Percentiles rank a stretch among this genome's conserved stretches.
Conservation (phyloP, 2,329 filamentous ascomycete species). For the Aspergillus melleus region DNA sequence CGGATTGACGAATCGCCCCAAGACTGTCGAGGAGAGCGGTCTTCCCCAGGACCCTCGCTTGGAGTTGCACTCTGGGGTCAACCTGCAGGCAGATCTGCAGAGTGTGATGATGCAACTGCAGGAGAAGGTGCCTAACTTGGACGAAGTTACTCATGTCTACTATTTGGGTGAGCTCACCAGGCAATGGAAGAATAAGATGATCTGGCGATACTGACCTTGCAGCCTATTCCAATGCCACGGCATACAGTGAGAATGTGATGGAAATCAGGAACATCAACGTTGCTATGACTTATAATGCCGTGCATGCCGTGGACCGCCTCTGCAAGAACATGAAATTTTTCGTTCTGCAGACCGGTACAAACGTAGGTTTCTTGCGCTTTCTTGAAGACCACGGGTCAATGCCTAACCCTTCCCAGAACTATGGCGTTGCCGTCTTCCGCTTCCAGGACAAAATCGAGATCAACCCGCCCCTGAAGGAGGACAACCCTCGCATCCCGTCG, state of each 20-base stretch:
- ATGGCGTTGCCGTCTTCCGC: constrained; percentile 29
- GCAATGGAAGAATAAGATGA: neutral
- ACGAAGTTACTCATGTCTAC: constrained; percentile 46
- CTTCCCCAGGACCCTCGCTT: constrained; percentile 22
- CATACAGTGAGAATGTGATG: neutral
- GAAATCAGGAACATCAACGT: constrained; percentile 11
- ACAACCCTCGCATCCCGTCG: constrained; percentile 42
- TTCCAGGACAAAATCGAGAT: constrained; percentile 17
- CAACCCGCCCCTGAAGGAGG: constrained; percentile 39
- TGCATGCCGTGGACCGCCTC: constrained; percentile 23
- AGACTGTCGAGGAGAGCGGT: constrained; percentile 7
- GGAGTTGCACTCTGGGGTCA: constrained; percentile 18
- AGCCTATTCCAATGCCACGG: neutral
- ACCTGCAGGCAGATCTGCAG: constrained; percentile 27
- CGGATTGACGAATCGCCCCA: neutral
- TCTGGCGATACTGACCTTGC: neutral
- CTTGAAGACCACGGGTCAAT: neutral
- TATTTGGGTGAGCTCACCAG: constrained; percentile 35
- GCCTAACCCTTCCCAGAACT: constrained; percentile 30
- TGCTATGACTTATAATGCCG: constrained; percentile 21
- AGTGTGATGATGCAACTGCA: constrained; percentile 35
- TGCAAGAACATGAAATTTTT: constrained; percentile 25
- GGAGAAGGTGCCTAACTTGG: constrained; percentile 35
- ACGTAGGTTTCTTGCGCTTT: constrained; percentile 7
- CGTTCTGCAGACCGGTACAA: constrained; percentile 12